Percentiles rank a stretch among this genome's conserved stretches.
phyloP scores from a whole-genome alignment of 1,284 basidiomycete species.

The Porodaedalea pini region DNA sequence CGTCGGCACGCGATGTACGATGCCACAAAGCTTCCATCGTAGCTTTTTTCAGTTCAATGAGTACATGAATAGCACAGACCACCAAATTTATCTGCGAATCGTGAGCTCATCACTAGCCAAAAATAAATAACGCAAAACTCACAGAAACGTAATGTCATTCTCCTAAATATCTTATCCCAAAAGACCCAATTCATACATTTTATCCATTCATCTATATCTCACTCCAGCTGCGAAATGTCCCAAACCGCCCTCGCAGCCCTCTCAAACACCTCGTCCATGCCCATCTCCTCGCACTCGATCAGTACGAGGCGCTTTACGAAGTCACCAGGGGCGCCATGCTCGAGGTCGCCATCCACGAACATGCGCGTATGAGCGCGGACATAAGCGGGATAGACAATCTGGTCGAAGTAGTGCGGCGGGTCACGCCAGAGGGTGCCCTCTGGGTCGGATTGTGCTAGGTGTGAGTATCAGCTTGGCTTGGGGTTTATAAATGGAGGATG shows the following conservation, averaged over 20 bases:
- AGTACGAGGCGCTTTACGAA: constrained; percentile 55
- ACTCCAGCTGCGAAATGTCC: neutral
- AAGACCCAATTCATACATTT: neutral
- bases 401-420: constrained; percentile 88
- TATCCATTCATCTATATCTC: neutral
- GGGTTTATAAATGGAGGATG: constrained; percentile 19
- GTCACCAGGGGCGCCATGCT: constrained; percentile 54
- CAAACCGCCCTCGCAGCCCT: constrained; percentile 20
- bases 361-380: constrained; percentile 75
- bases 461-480: constrained; percentile 19
- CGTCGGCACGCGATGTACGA: neutral
- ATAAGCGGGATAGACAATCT: constrained; percentile 94
- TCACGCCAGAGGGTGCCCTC: constrained; percentile 87
- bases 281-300: constrained; percentile 52
- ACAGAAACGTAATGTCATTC: neutral
- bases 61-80: neutral
- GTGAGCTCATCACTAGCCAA: neutral
- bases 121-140: neutral
- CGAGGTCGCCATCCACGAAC: constrained; percentile 74
- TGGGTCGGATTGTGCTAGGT: constrained; percentile 77
- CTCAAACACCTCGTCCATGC: constrained; percentile 68
- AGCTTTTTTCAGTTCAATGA: neutral
- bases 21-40: neutral
- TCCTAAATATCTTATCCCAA: neutral
- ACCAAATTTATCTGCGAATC: neutral